Base-by-base conservation (phyloP, 352 stramenopile species). In the Pythium graminicola region DNA sequence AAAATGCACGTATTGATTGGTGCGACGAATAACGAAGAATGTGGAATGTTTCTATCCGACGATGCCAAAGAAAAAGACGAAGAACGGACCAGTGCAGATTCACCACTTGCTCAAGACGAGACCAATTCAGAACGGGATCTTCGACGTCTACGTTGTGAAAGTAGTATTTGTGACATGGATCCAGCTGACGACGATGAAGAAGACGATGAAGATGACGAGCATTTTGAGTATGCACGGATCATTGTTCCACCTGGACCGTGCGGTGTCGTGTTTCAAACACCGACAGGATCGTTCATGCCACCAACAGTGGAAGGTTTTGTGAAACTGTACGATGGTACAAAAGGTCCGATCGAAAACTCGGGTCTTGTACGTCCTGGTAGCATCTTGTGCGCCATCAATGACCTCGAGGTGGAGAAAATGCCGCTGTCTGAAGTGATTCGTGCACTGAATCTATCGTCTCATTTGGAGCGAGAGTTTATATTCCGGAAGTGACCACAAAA, bases 291-390 rank as follows among this genome's bases (percentile, higher is more conserved):
- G 8, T 50, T 45, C 19, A 50, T 59, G 44, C 57, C 73, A 7
- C 78, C 81, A 3, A 69, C 73, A 10, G 79, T 93, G 28, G 76
- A 86, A 46, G 79, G 81, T n/a, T 93, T 93, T 41, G 73, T 85
- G 28, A 66, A 67, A 16, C 78, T 76, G 51, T 73, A 74, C 53
- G 70, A 88, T 57, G 78, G 79, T 26, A 57, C 66, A 9, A 85
- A 85, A 53, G 76, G 80, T 28, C 74, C 76, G 10, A 89, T 93
- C 50, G 81, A 93, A 64, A 85, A 86, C 64, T 82, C 72, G 50
- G 66, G 59, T 7, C 68, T 90, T 31, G 70, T 93, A 17, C 55
- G 62, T 24, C 74, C 70, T 50, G 81, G 81, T 44, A 88, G 75
- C 44, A 68, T 81, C 36, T 59, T 93, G 32, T 85, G 73, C 33